These are phyloP conservation scores for Solanum neorickii DNA, from an alignment of 257 asterid species.

Conservation along the genomic window DNA sequence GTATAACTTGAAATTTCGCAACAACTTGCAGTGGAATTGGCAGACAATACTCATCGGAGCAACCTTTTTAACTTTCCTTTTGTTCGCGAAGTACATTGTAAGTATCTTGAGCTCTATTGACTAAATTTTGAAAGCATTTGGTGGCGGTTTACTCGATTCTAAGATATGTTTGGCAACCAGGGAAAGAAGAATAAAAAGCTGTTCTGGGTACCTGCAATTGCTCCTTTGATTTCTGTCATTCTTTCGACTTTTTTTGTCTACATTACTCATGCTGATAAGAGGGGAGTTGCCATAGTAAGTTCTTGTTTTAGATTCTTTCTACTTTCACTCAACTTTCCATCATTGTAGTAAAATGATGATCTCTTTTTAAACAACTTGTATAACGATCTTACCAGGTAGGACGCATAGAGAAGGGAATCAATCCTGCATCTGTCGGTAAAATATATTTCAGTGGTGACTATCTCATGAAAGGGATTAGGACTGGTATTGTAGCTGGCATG, in stretches of 20 bases:
- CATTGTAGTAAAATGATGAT: background rate
- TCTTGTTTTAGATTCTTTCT: background rate
- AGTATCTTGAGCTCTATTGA: background rate
- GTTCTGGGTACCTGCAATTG: constrained; percentile 81
- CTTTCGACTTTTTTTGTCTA: constrained; percentile 66
- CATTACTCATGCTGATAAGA: constrained; percentile 55
- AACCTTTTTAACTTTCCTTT: constrained; percentile 53
- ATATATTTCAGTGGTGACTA: constrained; percentile 55
- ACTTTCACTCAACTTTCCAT: background rate
- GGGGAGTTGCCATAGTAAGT: constrained; percentile 78
- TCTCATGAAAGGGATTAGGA: constrained; percentile 54
- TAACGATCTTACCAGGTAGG: constrained; percentile 35
- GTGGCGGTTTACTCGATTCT: background rate
- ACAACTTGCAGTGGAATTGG: constrained; percentile 62
- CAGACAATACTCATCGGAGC: constrained; percentile 60
- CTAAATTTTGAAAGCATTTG: background rate
- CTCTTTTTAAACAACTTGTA: background rate
- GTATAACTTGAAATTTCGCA: background rate
- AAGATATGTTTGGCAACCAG: constrained; percentile 6
- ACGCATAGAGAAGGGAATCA: constrained; percentile 66
- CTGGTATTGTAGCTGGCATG: constrained; percentile 83
- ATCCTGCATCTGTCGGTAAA: constrained; percentile 48
- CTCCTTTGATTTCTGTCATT: constrained; percentile 65
- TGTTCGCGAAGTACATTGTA: constrained; percentile 50
- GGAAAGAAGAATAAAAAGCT: constrained; percentile 64